Evolutionary conservation across 495 filamentous ascomycete genomes (phyloP), one percentile per base, ranked within the genome.

Genomic region (Talaromyces borbonicus): DNA sequence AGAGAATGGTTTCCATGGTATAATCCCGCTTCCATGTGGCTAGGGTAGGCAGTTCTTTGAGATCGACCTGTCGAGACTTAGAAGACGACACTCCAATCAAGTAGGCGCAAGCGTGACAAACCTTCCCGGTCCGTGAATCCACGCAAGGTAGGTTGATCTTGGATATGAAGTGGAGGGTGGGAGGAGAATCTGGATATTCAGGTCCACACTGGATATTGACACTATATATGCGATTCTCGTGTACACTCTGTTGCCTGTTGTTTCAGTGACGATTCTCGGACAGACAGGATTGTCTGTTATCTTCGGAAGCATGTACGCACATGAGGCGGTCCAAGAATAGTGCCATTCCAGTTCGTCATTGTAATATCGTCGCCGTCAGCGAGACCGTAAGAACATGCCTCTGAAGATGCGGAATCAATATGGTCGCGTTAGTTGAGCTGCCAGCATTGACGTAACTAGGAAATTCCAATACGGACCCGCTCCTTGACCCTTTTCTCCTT

Each of bases 321-420:
- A 62, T 98, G 93, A 55, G 93, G 92, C 54, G 92, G 92, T 0
- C 92, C 92, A 39, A 96, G 80, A 52, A 98, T 96, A 1, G 92
- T 97, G 42, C 88, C 92, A 52, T 93, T 94, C 92, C 92, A 98
- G 76, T 95, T 87, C 49, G 86, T 87, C 90, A 98, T 95, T 67
- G 90, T 79, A 56, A 96, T 77, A 56, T 98, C 92, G 57, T 95
- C 90, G 20, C 87, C 86, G 65, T 97, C 87, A 44, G 86, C 86
- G 32, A 97, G 80, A 56, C 92, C 92, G 53, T 96, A 97, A 3
- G 92, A 97, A 73, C 89, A 95, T 44, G 90, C 89, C 70, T 95
- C 92, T 95, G 56, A 48, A 49, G 55, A 36, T 29, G 46, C 40
- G 11, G 52, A 46, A n/a, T n/a, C n/a, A 9, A 56, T 40, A 32